Conservation (phyloP, 2,329 filamentous ascomycete genomes). For the Aspergillus fructus region DNA sequence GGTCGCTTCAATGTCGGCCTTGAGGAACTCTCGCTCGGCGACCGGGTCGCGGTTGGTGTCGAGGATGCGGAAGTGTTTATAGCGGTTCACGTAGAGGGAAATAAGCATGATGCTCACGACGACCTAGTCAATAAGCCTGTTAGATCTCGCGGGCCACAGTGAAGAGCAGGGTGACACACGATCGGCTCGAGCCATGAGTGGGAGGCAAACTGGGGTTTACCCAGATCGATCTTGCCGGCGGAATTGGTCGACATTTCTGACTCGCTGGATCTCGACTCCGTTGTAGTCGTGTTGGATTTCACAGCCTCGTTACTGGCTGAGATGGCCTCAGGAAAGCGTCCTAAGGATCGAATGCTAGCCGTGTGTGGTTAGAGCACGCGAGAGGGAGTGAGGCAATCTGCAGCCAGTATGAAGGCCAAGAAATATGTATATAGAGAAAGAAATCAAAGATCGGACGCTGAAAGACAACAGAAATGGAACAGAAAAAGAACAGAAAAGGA, state of each 20-base stretch:
- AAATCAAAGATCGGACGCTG: too few relatives aligned
- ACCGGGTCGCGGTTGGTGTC: conserved; percentile 17
- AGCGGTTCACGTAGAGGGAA: conserved; percentile 50
- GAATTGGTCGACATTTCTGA: neutral
- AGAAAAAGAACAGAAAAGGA: too few relatives aligned
- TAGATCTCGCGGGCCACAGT: neutral
- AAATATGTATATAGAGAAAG: too few relatives aligned
- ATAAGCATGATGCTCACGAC: conserved; percentile 51
- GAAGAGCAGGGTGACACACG: conserved; percentile 22
- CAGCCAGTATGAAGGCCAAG: too few relatives aligned
- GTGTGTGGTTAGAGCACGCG: too few relatives aligned
- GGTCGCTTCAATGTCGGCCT: conserved; percentile 8
- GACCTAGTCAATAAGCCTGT: conserved; percentile 36
- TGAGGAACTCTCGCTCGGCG: conserved; percentile 3
- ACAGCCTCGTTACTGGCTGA: too few relatives aligned
- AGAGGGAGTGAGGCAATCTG: too few relatives aligned
- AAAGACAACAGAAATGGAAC: too few relatives aligned
- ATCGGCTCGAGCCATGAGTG: conserved; percentile 38
- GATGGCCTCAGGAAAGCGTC: too few relatives aligned
- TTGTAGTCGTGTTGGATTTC: too few relatives aligned
- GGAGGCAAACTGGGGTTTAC: conserved; percentile 36
- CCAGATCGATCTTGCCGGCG: conserved; percentile 25
- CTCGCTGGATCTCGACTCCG: neutral
- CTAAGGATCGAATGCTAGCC: too few relatives aligned
- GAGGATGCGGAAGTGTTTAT: conserved; percentile 46